Base-by-base conservation (phyloP, 305 asterid genomes). In the Solanum hybrid region DNA sequence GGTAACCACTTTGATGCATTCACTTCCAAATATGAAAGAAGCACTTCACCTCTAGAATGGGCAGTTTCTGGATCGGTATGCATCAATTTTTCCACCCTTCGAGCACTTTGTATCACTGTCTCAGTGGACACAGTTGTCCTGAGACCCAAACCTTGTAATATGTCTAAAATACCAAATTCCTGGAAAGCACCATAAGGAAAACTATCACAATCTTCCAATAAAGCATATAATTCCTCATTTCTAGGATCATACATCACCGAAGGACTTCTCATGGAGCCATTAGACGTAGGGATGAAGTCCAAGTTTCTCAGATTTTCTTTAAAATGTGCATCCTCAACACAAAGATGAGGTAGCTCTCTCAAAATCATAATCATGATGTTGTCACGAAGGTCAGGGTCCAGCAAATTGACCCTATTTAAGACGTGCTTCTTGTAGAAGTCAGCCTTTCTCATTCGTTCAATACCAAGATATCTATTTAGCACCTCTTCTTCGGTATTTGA, bases 81-180 rank as follows among this genome's bases (percentile, higher is more conserved):
- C 97, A 95, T 95, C 75, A 95, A 91, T 85, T 41, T 93, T 90
- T 97, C 99, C 93, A 97, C 96, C 51, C 93, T 95, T 82, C 95
- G 97, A 77, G 99, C 99, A 94, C 99, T 93, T 90, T 94, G 94
- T 93, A 96, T 87, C 90, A 97, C 95, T 82, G 99, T 93, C 93
- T 95, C 99, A 91, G 93, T 41, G 90, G 99, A 95, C 81, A 94
- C 99, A 80, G 95, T 91, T 92, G 97, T 95, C 93, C 95, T 96
- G 84, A 97, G 98, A 91, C 99, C 99, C 95, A 97, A 93, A 92
- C 97, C 94, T 89, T 94, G 98, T 92, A 97, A 93, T 97, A 96
- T 95, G 90, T 96, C 99, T 89, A 97, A 91, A 92, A 95, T 91
- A 90, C 91, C 95, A 72, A 94, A 89, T 90, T 96, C 98, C 91